Conservation (phyloP, 345 rosid species). For the Erysimum cheiranthoides region DNA sequence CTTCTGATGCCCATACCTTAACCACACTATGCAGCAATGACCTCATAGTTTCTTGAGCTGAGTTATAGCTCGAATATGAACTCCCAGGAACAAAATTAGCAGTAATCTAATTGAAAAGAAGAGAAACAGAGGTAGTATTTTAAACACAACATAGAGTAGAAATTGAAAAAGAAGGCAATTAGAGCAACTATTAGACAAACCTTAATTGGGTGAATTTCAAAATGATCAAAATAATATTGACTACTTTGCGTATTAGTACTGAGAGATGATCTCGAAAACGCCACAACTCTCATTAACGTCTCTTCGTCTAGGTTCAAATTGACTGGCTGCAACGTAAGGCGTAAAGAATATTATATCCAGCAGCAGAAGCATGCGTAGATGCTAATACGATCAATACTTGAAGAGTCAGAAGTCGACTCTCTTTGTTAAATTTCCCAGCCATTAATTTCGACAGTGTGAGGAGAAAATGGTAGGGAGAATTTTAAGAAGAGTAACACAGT, state of each 20-base stretch:
- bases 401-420: constrained; percentile 29
- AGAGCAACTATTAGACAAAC: constrained; percentile 49
- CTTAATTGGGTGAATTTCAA: constrained; percentile 97
- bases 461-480: constrained; percentile 21
- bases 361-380: constrained; percentile 10
- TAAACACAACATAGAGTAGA: constrained; percentile 22
- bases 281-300: constrained; percentile 80
- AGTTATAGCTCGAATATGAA: constrained; percentile 83
- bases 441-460: constrained; percentile 15
- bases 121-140: constrained; percentile 37
- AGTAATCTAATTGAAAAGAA: constrained; percentile 57
- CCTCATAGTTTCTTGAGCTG: constrained; percentile 89
- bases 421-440: constrained; percentile 6
- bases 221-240: constrained; percentile 87
- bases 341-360: constrained; percentile 19
- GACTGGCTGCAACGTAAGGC: constrained; percentile 62
- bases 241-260: constrained; percentile 70
- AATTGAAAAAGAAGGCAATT: constrained; percentile 17
- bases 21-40: constrained; percentile 90
- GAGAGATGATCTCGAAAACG: constrained; percentile 90
- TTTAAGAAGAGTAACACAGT: constrained; percentile 11
- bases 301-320: constrained; percentile 92
- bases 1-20: constrained; percentile 60
- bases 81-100: constrained; percentile 88
- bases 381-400: constrained; percentile 22